Percentiles rank a stretch among this genome's conserved stretches.
phyloP scores from a whole-genome alignment of 805 yeast species.

The Pichia heedii region DNA sequence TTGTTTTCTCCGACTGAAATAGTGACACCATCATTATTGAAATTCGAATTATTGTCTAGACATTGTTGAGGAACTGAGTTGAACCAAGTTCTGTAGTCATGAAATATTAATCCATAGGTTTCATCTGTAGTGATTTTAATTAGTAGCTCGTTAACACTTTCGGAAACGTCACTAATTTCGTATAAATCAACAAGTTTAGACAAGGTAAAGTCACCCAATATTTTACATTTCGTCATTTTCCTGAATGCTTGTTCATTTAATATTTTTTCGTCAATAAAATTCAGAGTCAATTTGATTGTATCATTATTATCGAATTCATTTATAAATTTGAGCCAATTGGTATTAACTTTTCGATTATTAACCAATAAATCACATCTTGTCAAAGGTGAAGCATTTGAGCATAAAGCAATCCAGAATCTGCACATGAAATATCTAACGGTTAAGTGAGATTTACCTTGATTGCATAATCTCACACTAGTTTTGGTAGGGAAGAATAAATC shows the following conservation, averaged over 20 bases:
- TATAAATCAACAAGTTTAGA: constrained; percentile 47
- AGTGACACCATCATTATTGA: constrained; percentile 30
- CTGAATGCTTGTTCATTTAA: constrained; percentile 52
- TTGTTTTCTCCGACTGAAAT: constrained; percentile 39
- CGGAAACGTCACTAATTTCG: constrained; percentile 26
- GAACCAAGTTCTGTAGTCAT: constrained; percentile 46
- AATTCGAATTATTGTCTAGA: constrained; percentile 5
- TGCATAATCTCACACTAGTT: constrained; percentile 35
- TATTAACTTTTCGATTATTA: constrained; percentile 48
- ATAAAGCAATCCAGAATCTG: constrained; percentile 48
- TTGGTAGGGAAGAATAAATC: constrained; percentile 44
- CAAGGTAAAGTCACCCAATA: constrained; percentile 71
- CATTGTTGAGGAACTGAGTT: constrained; percentile 11
- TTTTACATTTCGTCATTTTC: constrained; percentile 60
- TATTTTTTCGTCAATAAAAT: constrained; percentile 41
- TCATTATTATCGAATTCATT: constrained; percentile 43
- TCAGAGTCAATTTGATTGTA: constrained; percentile 32
- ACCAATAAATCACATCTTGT: constrained; percentile 56
- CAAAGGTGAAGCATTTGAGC: constrained; percentile 40
- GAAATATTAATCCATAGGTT: constrained; percentile 37
- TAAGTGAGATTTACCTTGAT: constrained; percentile 25
- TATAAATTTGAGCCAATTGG: constrained; percentile 60
- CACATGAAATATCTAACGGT: constrained; percentile 55
- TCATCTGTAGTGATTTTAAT: constrained; percentile 40
- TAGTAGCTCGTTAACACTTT: constrained; percentile 38